A percentile compares a stretch with the other conserved stretches of the same genome.
Evolutionary conservation across 192 early-diverging fungal genomes (phyloP).

Genomic region (Spizellomyces punctatus): DNA sequence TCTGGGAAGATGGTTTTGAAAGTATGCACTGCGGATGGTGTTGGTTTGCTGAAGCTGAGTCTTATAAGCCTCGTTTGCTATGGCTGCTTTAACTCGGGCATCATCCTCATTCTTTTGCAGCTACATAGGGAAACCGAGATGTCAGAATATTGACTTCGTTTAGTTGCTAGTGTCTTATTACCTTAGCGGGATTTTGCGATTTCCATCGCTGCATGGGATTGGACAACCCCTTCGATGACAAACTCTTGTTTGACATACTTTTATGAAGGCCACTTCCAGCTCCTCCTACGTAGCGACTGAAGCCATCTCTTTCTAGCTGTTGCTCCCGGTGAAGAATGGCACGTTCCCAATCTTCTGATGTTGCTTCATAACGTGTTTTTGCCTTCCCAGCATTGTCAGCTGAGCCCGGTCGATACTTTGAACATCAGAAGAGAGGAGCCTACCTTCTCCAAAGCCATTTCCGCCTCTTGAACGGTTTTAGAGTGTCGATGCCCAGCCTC

Average conservation of each 20-base stretch:
- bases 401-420: too few species aligned
- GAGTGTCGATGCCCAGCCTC: conserved; percentile 77
- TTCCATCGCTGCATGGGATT: conserved; percentile 56
- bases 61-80: conserved; percentile 84
- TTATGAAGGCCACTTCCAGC: not conserved
- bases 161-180: conserved; percentile 28
- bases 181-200: conserved; percentile 55
- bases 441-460: conserved; percentile 82
- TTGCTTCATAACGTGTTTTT: conserved; percentile 75
- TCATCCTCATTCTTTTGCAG: conserved; percentile 84
- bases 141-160: not conserved
- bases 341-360: conserved; percentile 87
- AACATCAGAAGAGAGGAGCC: conserved; percentile 13
- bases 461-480: conserved; percentile 76
- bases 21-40: conserved; percentile 74
- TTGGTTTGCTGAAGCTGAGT: conserved; percentile 77
- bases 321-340: conserved; percentile 44
- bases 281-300: conserved; percentile 1
- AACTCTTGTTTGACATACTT: conserved; percentile 12
- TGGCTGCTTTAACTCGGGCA: conserved; percentile 77
- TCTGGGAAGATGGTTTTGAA: conserved; percentile 76
- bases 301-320: conserved; percentile 13
- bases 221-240: conserved; percentile 21
- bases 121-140: conserved; percentile 35
- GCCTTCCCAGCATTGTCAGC: conserved; percentile 35